Percentiles rank a stretch among this genome's conserved stretches.
phyloP scores from a whole-genome alignment of 441 rosid species.

The Gossypium schwendimanii region DNA sequence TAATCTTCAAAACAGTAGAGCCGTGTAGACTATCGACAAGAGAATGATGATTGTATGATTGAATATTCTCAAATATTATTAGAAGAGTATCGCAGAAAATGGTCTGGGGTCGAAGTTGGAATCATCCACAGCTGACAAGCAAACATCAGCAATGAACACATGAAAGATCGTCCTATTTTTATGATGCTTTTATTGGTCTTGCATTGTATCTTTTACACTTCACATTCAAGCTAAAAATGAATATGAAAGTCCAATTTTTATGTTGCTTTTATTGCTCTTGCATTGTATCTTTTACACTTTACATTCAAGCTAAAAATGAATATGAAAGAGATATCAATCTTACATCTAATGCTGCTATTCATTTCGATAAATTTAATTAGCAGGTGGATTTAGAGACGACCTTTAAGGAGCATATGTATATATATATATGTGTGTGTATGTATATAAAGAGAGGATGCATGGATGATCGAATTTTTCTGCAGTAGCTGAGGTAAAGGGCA shows the following conservation, averaged over 20 bases:
- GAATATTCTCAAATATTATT: background rate
- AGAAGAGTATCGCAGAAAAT: background rate
- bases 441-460: too few relatives aligned
- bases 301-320: background rate
- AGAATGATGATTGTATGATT: background rate
- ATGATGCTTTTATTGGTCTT: background rate
- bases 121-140: background rate
- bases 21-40: background rate
- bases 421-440: background rate
- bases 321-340: background rate
- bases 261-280: background rate
- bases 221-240: background rate
- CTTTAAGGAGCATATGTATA: background rate
- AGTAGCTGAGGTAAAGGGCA: background rate
- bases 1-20: background rate
- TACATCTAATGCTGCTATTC: background rate
- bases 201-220: background rate
- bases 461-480: background rate
- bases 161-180: constrained; percentile 5
- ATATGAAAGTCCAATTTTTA: background rate
- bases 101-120: background rate
- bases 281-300: background rate
- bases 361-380: background rate
- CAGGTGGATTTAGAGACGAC: background rate
- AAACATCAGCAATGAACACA: background rate